Percentiles rank a stretch among this genome's conserved stretches.
These are phyloP conservation scores for Pleurotus ostreatus DNA, from an alignment of 768 basidiomycete species.

Conservation along the genomic window DNA sequence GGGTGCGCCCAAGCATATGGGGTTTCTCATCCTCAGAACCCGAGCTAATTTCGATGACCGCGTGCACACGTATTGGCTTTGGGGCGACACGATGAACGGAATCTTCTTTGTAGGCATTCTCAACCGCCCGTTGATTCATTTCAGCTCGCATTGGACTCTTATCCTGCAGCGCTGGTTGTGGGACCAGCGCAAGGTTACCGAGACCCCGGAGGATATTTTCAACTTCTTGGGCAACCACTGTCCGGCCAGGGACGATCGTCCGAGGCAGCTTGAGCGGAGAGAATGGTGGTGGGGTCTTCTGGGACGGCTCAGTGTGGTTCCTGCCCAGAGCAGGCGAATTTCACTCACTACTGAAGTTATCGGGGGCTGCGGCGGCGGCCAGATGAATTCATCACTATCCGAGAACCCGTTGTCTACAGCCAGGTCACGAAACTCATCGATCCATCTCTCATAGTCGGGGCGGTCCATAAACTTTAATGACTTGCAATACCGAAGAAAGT, in stretches of 20 bases:
- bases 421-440: conserved; percentile 59
- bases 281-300: not conserved
- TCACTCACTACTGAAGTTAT: conserved; percentile 4
- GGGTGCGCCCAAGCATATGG: conserved; percentile 21
- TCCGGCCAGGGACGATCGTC: conserved; percentile 22
- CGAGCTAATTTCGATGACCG: conserved; percentile 46
- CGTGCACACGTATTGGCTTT: conserved; percentile 15
- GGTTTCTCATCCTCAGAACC: conserved; percentile 29
- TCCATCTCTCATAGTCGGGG: conserved; percentile 68
- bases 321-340: not conserved
- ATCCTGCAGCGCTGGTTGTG: conserved; percentile 16
- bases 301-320: too few relatives aligned
- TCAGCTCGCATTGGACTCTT: not conserved
- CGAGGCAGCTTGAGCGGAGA: not conserved
- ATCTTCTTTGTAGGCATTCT: conserved; percentile 22
- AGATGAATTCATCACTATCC: conserved; percentile 58
- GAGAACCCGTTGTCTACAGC: conserved; percentile 56
- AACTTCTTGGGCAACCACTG: conserved; percentile 40
- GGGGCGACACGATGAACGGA: conserved; percentile 11
- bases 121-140: conserved; percentile 4
- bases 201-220: conserved; percentile 56
- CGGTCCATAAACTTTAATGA: conserved; percentile 62
- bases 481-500: conserved; percentile 70
- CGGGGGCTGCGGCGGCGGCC: conserved; percentile 58
- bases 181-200: conserved; percentile 35